Evolutionary conservation across 2,329 filamentous ascomycete species (phyloP), one percentile per base, ranked within the genome.

Genomic region (Trichoderma breve): DNA sequence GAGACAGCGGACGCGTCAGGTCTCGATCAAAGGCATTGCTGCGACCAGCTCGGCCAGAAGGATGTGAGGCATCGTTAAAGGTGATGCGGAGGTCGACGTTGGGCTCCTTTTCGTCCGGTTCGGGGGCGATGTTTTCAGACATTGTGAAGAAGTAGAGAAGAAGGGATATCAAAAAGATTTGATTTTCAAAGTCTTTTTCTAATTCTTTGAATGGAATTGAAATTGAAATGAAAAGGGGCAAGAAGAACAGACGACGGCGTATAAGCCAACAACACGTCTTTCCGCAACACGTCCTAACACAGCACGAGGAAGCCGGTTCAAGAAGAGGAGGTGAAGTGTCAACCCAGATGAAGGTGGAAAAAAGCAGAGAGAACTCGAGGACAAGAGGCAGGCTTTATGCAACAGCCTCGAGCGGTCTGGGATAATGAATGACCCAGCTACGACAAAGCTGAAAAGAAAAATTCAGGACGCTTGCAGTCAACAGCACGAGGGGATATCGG

Each of bases 1-100:
- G 76, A 26, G 75, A 77, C 14, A 73, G 51, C 24, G 76, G 75
- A 36, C 76, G 76, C 8, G 75, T 73, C 12, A 51, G 51, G 61
- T 70, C 71, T 18, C 53, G 63, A 30, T 57, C 73, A 21, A 68
- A n/a, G 43, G 71, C 58, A 30, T 73, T 72, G 63, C 73, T 74
- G 36, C 76, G 74, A 3, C 70, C 72, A 51, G 64, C 61, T 47
- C 61, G 34, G 18, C 71, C 72, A 14, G 61, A 47, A 21, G 74
- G 76, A 43, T 77, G 75, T 21, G 74, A 70, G 3, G 73, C 75
- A 68, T 76, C 72, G 57, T 77, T 58, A 26, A 77, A 77, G n/a
- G 74, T 76, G 70, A 77, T 77, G 70, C 76, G 75, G 18, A 74
- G 72, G 72, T 77, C 76, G 53, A 73, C 70, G 30, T 77, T 74